Conservation (phyloP, 2,329 filamentous ascomycete genomes). For the Sphaerulina vaccinii region DNA sequence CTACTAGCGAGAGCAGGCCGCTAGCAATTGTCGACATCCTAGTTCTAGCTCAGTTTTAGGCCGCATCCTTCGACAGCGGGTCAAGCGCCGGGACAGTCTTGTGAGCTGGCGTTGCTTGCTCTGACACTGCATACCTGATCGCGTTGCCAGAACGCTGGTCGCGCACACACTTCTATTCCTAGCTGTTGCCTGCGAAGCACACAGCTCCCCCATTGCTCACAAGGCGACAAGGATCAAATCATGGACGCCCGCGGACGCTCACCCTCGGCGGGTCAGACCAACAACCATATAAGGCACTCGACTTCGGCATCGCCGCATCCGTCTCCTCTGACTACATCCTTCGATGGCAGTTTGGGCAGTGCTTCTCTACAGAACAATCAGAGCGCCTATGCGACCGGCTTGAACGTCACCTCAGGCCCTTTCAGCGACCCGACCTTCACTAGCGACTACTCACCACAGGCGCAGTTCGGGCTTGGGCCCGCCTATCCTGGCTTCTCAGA, state of each 20-base stretch:
- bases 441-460: constrained; percentile 46
- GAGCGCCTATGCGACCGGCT: constrained; percentile 16
- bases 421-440: constrained; percentile 39
- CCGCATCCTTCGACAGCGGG: constrained; percentile 11
- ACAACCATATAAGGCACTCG: constrained; percentile 32
- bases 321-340: constrained; percentile 26
- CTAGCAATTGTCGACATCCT: too few species aligned
- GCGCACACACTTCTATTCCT: constrained; percentile 18
- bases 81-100: constrained; percentile 6
- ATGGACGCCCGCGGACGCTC: constrained; percentile 30
- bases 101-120: not conserved
- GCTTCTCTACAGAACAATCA: constrained; percentile 17
- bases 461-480: constrained; percentile 44
- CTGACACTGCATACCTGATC: not conserved
- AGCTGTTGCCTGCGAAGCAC: constrained; percentile 7
- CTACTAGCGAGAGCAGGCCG: too few species aligned
- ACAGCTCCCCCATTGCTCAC: constrained; percentile 1
- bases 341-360: constrained; percentile 17
- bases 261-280: constrained; percentile 28
- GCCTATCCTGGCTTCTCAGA: constrained; percentile 32
- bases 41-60: constrained; percentile 3
- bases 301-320: constrained; percentile 33
- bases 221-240: constrained; percentile 9
- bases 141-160: constrained; percentile 5
- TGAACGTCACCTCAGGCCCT: constrained; percentile 30